These are phyloP conservation scores for Pythium chondricola DNA, from an alignment of 352 stramenopile species.

Conservation along the genomic window DNA sequence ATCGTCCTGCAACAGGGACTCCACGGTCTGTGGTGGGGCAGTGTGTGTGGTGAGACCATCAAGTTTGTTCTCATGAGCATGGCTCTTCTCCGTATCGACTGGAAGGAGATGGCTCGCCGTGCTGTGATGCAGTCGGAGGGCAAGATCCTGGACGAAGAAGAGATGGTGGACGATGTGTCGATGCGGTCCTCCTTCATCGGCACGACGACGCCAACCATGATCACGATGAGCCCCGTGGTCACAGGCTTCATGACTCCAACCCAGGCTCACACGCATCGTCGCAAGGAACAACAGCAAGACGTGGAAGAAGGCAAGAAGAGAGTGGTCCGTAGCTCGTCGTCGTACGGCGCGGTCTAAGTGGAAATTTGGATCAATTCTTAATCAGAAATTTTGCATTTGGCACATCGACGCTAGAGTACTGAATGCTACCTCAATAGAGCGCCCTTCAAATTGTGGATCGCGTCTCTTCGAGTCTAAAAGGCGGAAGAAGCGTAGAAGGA, in stretches of 20 bases:
- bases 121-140: slow-evolving; percentile 63
- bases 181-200: slow-evolving; percentile 51
- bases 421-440: not conserved
- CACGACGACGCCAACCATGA: slow-evolving; percentile 58
- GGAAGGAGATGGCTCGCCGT: slow-evolving; percentile 52
- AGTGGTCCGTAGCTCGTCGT: not conserved
- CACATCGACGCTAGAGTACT: too few species aligned
- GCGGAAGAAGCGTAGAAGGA: slow-evolving; percentile 5
- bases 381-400: too few species aligned
- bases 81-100: slow-evolving; percentile 60
- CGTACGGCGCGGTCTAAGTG: slow-evolving; percentile 11
- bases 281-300: slow-evolving; percentile 5
- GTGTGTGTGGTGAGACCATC: slow-evolving; percentile 55
- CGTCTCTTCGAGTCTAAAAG: slow-evolving; percentile 6
- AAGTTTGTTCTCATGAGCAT: slow-evolving; percentile 66
- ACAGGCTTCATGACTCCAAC: slow-evolving; percentile 51
- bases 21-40: slow-evolving; percentile 69
- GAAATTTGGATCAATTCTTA: too few species aligned
- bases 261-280: slow-evolving; percentile 19
- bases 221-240: slow-evolving; percentile 42
- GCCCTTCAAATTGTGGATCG: slow-evolving; percentile 1
- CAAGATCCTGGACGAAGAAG: slow-evolving; percentile 36
- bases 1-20: slow-evolving; percentile 44
- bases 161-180: slow-evolving; percentile 59
- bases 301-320: slow-evolving; percentile 5